Conservation (phyloP, 345 rosid genomes). For the Microthlaspi erraticum region DNA sequence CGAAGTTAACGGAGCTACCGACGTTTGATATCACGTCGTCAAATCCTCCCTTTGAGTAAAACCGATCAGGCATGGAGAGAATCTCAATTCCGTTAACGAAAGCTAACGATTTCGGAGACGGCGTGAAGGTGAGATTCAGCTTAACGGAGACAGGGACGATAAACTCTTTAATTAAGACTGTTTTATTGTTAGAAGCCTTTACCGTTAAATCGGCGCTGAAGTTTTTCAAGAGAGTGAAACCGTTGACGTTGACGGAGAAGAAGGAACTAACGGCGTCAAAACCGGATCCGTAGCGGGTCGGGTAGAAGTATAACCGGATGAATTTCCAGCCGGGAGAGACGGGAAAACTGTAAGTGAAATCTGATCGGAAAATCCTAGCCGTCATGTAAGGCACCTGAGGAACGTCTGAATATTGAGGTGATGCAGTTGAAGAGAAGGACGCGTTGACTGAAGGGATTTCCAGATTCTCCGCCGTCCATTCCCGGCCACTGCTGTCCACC, state of each 20-base stretch:
- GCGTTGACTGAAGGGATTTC: not conserved
- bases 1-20: fast-evolving
- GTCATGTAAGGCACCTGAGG: conserved; percentile 38
- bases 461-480: not conserved
- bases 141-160: conserved; percentile 13
- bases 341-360: conserved; percentile 26
- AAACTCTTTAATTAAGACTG: conserved; percentile 29
- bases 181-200: not conserved
- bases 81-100: conserved; percentile 50
- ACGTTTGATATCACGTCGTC: not conserved
- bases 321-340: conserved; percentile 42
- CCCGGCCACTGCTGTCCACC: not conserved
- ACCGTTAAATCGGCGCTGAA: conserved; percentile 44
- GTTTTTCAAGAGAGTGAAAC: conserved; percentile 42
- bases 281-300: conserved; percentile 18
- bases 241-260: conserved; percentile 40
- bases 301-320: conserved; percentile 43
- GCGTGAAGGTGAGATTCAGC: conserved; percentile 48
- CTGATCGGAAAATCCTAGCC: conserved; percentile 40
- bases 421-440: not conserved
- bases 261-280: conserved; percentile 8
- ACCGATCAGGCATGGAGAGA: conserved; percentile 42
- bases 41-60: conserved; percentile 37
- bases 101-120: conserved; percentile 35
- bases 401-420: not conserved